phyloP scores from a whole-genome alignment of 257 asterid genomes.

The Echium plantagineum region DNA sequence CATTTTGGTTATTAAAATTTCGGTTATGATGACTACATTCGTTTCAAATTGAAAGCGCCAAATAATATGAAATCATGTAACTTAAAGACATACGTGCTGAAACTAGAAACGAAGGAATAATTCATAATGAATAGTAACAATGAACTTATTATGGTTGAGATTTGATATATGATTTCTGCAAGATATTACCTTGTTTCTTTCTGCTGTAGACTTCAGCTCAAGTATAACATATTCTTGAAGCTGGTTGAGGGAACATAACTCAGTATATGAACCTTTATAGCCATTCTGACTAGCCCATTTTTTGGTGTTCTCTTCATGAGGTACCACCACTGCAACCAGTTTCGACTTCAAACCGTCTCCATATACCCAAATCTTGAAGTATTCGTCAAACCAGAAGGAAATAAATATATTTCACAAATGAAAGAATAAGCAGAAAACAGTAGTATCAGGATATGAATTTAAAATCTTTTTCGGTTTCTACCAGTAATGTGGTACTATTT shows the following conservation, averaged over 20 bases:
- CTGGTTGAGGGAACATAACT: conserved; percentile 49
- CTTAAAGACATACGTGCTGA: too few species aligned
- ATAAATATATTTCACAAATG: not conserved
- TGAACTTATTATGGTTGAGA: too few species aligned
- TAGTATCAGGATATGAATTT: not conserved
- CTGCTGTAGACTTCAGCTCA: conserved; percentile 74
- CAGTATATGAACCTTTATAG: conserved; percentile 31
- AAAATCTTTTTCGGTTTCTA: too few species aligned
- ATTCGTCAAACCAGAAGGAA: not conserved
- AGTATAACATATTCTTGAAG: conserved; percentile 48
- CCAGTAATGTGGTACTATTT: not conserved
- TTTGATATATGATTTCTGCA: too few species aligned
- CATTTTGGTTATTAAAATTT: not conserved
- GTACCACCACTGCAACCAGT: conserved; percentile 87
- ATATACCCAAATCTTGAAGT: conserved; percentile 68
- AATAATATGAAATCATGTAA: not conserved
- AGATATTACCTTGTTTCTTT: conserved; percentile 67
- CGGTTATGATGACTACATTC: not conserved
- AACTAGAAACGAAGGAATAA: too few species aligned
- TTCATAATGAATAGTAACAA: too few species aligned
- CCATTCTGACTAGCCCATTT: conserved; percentile 73
- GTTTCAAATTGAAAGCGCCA: not conserved
- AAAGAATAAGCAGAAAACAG: not conserved
- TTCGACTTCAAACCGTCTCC: conserved; percentile 78
- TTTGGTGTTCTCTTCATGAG: conserved; percentile 46